These are phyloP conservation scores for Talaromyces trachyspermus DNA, from an alignment of 495 filamentous ascomycete species.

Conservation along the genomic window DNA sequence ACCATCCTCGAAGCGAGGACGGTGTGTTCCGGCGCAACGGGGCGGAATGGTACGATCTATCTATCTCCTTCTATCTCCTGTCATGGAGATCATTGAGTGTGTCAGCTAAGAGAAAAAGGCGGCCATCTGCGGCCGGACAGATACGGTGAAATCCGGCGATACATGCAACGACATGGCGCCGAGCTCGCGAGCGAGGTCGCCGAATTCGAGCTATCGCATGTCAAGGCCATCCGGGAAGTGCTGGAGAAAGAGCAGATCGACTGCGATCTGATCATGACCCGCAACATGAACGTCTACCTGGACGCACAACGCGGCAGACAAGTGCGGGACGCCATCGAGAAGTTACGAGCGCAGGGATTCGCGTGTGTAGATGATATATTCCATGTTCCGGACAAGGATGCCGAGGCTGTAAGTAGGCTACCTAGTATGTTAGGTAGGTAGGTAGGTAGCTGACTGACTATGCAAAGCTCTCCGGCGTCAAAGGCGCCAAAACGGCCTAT, in stretches of 20 bases:
- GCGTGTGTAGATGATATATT: constrained; percentile 1
- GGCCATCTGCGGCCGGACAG: constrained; percentile 33
- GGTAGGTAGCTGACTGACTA: constrained; percentile 13
- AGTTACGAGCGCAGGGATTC: neutral
- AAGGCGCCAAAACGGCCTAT: constrained; percentile 21
- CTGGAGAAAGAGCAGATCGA: constrained; percentile 24
- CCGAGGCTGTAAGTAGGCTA: constrained; percentile 18
- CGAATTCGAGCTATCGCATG: constrained; percentile 24
- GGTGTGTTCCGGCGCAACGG: constrained; percentile 77
- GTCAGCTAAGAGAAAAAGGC: too few species aligned
- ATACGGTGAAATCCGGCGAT: constrained; percentile 19
- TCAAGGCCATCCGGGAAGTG: constrained; percentile 18
- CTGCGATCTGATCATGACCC: constrained; percentile 25
- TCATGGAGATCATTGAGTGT: too few species aligned
- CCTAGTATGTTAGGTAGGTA: too few species aligned
- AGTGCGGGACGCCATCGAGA: neutral
- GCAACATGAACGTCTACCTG: constrained; percentile 24
- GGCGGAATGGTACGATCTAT: constrained; percentile 37
- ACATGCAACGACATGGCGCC: constrained; percentile 22
- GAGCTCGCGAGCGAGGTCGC: constrained; percentile 28
- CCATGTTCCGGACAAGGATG: constrained; percentile 12
- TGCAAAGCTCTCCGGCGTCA: constrained; percentile 28
- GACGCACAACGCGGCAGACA: constrained; percentile 11
- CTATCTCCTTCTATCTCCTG: neutral
- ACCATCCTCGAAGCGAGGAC: constrained; percentile 76